phyloP scores from a whole-genome alignment of 2,329 filamentous ascomycete genomes.

The Domatiomyces globalis region DNA sequence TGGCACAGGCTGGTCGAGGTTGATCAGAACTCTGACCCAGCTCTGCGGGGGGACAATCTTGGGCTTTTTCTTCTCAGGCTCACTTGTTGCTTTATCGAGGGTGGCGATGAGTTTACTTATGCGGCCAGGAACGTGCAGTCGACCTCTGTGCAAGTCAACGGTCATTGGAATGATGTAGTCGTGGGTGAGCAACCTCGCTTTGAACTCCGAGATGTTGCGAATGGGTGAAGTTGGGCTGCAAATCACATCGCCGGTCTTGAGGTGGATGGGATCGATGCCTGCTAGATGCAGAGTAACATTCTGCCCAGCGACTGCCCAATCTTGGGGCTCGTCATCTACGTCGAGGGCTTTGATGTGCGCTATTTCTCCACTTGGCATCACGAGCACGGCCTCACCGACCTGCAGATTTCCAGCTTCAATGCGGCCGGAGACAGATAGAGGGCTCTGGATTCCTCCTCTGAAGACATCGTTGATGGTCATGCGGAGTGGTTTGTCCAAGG shows the following conservation, averaged over 20 bases:
- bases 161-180: constrained; percentile 79
- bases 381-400: constrained; percentile 62
- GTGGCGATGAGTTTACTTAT: constrained; percentile 58
- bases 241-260: constrained; percentile 75
- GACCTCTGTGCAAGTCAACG: constrained; percentile 75
- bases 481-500: constrained; percentile 64
- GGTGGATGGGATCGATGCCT: constrained; percentile 70
- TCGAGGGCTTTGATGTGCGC: constrained; percentile 72
- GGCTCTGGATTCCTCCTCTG: constrained; percentile 61
- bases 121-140: constrained; percentile 62
- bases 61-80: constrained; percentile 67
- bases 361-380: constrained; percentile 68
- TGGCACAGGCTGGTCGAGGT: constrained; percentile 59
- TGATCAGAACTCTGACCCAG: constrained; percentile 63
- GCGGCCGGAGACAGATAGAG: constrained; percentile 71
- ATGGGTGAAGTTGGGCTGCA: constrained; percentile 57
- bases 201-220: constrained; percentile 57
- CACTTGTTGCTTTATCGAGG: constrained; percentile 65
- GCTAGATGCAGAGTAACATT: constrained; percentile 71
- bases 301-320: constrained; percentile 89
- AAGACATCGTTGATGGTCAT: constrained; percentile 83
- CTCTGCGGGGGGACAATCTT: constrained; percentile 66
- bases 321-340: constrained; percentile 51
- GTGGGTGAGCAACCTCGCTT: constrained; percentile 74
- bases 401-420: constrained; percentile 76